A percentile compares a stretch with the other conserved stretches of the same genome.
These are phyloP conservation scores for Fusarium irregulare DNA, from an alignment of 2,329 filamentous ascomycete species.

Conservation along the genomic window DNA sequence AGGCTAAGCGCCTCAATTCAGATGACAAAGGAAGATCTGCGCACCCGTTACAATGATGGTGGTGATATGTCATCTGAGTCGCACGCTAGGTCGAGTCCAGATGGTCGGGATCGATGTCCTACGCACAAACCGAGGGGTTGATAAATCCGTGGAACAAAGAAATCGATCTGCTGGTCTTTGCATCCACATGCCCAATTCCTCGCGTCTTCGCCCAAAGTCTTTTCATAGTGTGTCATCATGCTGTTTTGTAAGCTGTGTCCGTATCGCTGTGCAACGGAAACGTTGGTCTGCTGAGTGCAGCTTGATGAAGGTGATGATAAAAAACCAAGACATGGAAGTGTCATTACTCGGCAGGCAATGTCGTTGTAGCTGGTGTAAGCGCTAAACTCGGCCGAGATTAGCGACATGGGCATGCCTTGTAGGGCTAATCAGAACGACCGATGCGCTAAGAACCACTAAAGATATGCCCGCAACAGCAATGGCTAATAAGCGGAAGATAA, in stretches of 20 bases:
- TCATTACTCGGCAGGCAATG: neutral
- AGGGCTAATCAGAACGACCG: neutral
- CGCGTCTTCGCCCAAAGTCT: accelerated
- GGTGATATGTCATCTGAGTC: neutral
- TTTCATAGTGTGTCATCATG: neutral
- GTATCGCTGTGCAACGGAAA: neutral
- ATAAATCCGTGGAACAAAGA: neutral
- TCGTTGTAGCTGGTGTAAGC: neutral
- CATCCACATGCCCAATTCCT: neutral
- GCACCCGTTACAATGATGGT: neutral
- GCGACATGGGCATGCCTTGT: neutral
- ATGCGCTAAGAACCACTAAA: neutral
- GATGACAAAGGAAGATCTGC: neutral
- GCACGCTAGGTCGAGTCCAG: neutral
- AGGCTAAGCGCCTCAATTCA: neutral
- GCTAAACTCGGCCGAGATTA: neutral
- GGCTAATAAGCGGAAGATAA: neutral
- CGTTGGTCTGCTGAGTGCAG: neutral
- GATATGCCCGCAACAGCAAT: neutral
- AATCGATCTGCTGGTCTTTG: neutral
- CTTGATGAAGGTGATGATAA: neutral
- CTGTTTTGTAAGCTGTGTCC: neutral
- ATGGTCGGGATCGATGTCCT: neutral
- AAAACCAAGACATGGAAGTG: too few relatives aligned
- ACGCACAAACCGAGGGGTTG: neutral